Conservation (phyloP, 2,329 filamentous ascomycete species). For the Leptographium wingfieldii region DNA sequence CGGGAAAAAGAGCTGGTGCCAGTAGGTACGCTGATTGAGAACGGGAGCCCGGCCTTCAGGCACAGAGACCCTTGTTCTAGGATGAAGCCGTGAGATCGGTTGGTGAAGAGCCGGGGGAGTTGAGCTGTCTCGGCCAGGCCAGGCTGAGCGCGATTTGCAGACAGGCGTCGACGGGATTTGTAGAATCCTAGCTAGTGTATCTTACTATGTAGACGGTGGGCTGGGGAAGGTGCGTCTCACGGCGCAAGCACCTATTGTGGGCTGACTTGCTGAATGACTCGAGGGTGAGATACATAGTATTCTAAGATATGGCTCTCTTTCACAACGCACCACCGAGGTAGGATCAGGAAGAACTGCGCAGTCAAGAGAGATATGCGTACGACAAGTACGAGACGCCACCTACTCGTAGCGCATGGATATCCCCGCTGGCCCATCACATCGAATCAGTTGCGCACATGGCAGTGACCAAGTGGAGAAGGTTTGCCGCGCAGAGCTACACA, state of each 20-base stretch:
- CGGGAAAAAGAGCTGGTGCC: too few relatives aligned
- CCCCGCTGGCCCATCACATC: background rate
- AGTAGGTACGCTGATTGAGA: too few relatives aligned
- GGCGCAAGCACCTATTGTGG: background rate
- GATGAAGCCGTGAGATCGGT: background rate
- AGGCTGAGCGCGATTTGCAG: background rate
- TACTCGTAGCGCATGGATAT: too few relatives aligned
- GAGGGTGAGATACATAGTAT: too few relatives aligned
- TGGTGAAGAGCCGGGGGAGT: background rate
- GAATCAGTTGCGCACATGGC: constrained; percentile 10
- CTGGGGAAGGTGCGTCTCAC: background rate
- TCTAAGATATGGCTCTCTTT: too few relatives aligned
- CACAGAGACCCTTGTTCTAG: too few relatives aligned
- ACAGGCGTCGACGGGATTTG: constrained; percentile 8
- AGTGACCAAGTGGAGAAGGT: background rate
- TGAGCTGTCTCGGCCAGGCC: background rate
- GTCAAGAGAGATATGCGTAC: too few relatives aligned
- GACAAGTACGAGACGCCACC: too few relatives aligned
- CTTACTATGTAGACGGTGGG: background rate
- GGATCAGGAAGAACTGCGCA: too few relatives aligned
- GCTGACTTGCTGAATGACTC: background rate
- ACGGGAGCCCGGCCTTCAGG: too few relatives aligned
- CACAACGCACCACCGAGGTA: too few relatives aligned
- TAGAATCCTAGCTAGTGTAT: background rate
- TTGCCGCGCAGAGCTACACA: too few relatives aligned